Percentiles rank a stretch among this genome's conserved stretches.
Conservation (phyloP, 2,329 filamentous ascomycete genomes). For the Xenosphaeropsis pyriputrescens region DNA sequence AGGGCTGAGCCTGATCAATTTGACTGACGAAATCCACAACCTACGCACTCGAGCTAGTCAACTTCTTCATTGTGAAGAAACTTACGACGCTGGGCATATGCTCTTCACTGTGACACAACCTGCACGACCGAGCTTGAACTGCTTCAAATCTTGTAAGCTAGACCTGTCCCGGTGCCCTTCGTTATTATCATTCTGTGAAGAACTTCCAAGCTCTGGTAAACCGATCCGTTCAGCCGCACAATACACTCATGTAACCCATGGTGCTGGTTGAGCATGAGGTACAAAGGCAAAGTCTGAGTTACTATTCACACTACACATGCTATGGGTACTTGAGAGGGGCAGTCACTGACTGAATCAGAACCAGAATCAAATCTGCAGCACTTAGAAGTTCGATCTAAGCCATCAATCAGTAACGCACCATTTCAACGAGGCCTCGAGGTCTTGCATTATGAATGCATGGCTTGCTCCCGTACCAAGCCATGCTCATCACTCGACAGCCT, state of each 20-base stretch:
- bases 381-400: too few species aligned
- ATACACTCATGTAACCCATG: constrained; percentile 14
- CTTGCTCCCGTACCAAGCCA: too few species aligned
- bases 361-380: too few species aligned
- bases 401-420: too few species aligned
- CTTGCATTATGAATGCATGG: too few species aligned
- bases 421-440: too few species aligned
- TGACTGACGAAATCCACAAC: not conserved
- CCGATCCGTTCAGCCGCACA: constrained; percentile 30
- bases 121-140: constrained; percentile 4
- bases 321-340: too few species aligned
- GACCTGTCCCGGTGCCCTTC: constrained; percentile 5
- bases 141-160: not conserved
- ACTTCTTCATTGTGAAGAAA: not conserved
- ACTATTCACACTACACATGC: not conserved
- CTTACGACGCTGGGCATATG: too few species aligned
- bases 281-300: constrained; percentile 29
- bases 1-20: not conserved
- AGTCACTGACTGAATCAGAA: too few species aligned
- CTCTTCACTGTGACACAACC: not conserved
- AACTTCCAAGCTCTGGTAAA: constrained; percentile 30
- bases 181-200: constrained; percentile 2
- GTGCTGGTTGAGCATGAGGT: constrained; percentile 35
- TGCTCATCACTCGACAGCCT: too few species aligned
- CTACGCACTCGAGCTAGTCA: too few species aligned